These are phyloP conservation scores for Pleurotus eryngii DNA, from an alignment of 768 basidiomycete genomes.

Conservation along the genomic window DNA sequence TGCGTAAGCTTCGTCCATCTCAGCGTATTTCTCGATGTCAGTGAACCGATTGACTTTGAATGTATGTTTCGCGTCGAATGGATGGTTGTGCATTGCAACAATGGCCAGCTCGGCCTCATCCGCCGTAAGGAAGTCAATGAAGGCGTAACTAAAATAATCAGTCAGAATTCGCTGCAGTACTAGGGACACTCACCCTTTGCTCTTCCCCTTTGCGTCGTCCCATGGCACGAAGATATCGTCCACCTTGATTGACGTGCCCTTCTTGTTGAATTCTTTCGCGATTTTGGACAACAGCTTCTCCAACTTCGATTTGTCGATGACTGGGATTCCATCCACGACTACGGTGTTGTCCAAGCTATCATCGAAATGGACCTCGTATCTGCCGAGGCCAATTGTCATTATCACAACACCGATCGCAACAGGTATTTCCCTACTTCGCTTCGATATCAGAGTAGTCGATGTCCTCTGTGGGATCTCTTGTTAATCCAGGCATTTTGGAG, in stretches of 20 bases:
- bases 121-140: conserved; percentile 70
- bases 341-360: conserved; percentile 89
- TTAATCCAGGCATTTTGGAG: conserved; percentile 43
- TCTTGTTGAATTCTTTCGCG: conserved; percentile 78
- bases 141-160: conserved; percentile 59
- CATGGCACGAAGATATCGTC: conserved; percentile 87
- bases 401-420: conserved; percentile 1
- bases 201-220: conserved; percentile 78
- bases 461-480: conserved; percentile 48
- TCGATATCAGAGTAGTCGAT: conserved; percentile 91
- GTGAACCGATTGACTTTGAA: conserved; percentile 85
- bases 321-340: conserved; percentile 88
- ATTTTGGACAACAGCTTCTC: conserved; percentile 81
- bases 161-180: neutral
- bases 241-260: conserved; percentile 71
- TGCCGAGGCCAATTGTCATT: conserved; percentile 25
- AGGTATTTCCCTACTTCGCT: conserved; percentile 54
- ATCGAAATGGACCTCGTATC: conserved; percentile 83
- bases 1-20: conserved; percentile 72
- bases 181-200: conserved; percentile 75
- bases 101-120: conserved; percentile 73
- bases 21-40: conserved; percentile 81
- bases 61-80: conserved; percentile 84
- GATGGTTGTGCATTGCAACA: conserved; percentile 65
- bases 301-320: conserved; percentile 83